A percentile compares a stretch with the other conserved stretches of the same genome.
Conservation (phyloP, 306 rosid genomes). For the Prosopis cineraria region DNA sequence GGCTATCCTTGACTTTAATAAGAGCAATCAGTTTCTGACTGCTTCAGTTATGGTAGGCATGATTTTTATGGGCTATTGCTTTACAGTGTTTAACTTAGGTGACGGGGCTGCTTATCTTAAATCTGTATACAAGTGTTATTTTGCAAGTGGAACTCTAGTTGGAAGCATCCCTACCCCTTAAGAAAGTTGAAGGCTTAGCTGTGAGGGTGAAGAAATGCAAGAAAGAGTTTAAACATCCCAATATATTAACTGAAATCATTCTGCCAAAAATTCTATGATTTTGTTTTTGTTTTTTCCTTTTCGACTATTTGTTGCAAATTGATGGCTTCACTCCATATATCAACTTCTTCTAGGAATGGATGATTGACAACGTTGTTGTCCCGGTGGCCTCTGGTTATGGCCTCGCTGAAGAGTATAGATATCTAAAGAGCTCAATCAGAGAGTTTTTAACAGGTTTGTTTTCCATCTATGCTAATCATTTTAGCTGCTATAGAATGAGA, state of each 20-base stretch:
- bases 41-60: slow-evolving; percentile 61
- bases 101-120: neutral
- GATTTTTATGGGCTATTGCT: slow-evolving; percentile 7
- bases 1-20: slow-evolving; percentile 85
- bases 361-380: slow-evolving; percentile 81
- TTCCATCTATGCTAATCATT: slow-evolving; percentile 19
- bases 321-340: slow-evolving; percentile 18
- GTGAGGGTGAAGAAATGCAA: slow-evolving; percentile 8
- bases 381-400: slow-evolving; percentile 84
- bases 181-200: slow-evolving; percentile 8
- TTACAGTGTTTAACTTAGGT: neutral
- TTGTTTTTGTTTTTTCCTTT: neutral
- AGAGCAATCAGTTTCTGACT: slow-evolving; percentile 55
- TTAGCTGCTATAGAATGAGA: neutral
- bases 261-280: neutral
- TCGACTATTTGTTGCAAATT: neutral
- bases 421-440: slow-evolving; percentile 74
- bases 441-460: slow-evolving; percentile 78
- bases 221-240: neutral
- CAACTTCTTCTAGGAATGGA: slow-evolving; percentile 66
- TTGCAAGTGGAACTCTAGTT: neutral
- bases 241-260: neutral
- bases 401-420: slow-evolving; percentile 76
- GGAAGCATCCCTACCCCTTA: neutral
- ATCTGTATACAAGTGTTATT: neutral